Percentiles rank a stretch among this genome's conserved stretches.
Conservation (phyloP, 169 alveolate genomes). For the Plasmodium knowlesi region DNA sequence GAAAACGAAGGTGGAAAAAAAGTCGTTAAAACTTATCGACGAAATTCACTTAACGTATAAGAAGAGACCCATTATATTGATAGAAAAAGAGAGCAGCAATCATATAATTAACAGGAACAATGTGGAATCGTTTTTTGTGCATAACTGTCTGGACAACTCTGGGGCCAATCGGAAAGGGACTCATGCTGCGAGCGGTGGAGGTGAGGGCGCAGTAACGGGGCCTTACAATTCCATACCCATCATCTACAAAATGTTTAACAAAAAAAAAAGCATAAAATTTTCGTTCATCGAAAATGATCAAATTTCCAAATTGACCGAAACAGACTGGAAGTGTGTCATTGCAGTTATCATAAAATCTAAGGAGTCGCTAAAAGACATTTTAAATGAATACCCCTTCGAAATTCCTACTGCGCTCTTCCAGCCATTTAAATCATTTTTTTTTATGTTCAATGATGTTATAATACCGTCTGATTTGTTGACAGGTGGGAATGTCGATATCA, state of each 20-base stretch:
- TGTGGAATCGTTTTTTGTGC: conserved; percentile 14
- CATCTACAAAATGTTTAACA: conserved; percentile 79
- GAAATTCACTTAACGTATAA: conserved; percentile 82
- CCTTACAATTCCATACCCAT: conserved; percentile 81
- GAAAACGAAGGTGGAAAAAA: neutral
- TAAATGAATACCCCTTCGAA: conserved; percentile 83
- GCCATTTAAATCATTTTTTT: conserved; percentile 79
- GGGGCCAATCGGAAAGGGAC: neutral
- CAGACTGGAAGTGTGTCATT: conserved; percentile 86
- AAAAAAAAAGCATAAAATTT: conserved; percentile 76
- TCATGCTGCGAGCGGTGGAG: conserved; percentile 2
- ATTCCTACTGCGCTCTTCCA: conserved; percentile 78
- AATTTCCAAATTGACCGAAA: conserved; percentile 75
- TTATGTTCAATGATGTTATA: conserved; percentile 44
- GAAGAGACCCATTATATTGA: conserved; percentile 81
- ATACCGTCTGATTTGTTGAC: conserved; percentile 59
- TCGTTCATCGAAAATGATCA: conserved; percentile 82
- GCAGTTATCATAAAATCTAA: conserved; percentile 82
- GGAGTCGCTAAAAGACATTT: conserved; percentile 78
- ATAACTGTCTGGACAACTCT: conserved; percentile 69
- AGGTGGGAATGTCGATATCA: conserved; percentile 26
- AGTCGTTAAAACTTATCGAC: conserved; percentile 77
- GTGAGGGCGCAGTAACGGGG: neutral
- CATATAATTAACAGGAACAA: conserved; percentile 39
- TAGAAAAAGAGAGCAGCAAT: conserved; percentile 17